Conservation (phyloP, 495 filamentous ascomycete genomes). For the Parachaetomium inaequale region DNA sequence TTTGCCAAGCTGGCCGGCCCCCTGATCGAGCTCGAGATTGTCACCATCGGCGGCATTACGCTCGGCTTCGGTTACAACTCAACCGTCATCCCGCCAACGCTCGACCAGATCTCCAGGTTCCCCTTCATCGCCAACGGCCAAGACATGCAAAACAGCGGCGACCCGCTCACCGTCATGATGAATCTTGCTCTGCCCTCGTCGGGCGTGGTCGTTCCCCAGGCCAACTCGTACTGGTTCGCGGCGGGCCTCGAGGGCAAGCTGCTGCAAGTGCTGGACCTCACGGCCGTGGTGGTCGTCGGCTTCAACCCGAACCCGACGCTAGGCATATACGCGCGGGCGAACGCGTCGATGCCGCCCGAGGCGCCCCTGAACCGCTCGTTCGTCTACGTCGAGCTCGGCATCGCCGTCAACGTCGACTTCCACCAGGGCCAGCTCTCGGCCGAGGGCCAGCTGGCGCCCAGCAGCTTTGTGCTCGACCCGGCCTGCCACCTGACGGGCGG, state of each 20-base stretch:
- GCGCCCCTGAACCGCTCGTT: constrained; percentile 23
- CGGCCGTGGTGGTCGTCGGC: no score
- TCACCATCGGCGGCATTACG: constrained; percentile 25
- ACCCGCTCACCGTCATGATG: constrained; percentile 31
- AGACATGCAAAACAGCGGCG: no score
- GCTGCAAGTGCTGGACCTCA: no score
- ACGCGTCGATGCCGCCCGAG: not conserved
- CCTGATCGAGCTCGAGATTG: constrained; percentile 40
- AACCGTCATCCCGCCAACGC: no score
- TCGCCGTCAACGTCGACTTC: constrained; percentile 38
- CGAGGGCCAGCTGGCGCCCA: constrained; percentile 44
- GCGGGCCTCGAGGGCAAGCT: no score
- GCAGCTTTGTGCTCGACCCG: constrained; percentile 41
- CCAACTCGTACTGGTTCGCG: no score
- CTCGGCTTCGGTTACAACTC: no score
- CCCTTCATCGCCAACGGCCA: no score
- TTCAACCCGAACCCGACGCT: constrained; percentile 29
- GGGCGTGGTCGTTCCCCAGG: no score
- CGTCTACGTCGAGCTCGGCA: constrained; percentile 42
- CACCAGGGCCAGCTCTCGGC: constrained; percentile 35
- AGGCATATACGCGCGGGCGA: constrained; percentile 36
- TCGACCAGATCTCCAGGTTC: no score
- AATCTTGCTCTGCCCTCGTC: no score
- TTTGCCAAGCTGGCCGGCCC: constrained; percentile 45
- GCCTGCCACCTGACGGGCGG: constrained; percentile 49